These are phyloP conservation scores for Cyclotella baltica DNA, from an alignment of 108 stramenopile species.

Conservation along the genomic window DNA sequence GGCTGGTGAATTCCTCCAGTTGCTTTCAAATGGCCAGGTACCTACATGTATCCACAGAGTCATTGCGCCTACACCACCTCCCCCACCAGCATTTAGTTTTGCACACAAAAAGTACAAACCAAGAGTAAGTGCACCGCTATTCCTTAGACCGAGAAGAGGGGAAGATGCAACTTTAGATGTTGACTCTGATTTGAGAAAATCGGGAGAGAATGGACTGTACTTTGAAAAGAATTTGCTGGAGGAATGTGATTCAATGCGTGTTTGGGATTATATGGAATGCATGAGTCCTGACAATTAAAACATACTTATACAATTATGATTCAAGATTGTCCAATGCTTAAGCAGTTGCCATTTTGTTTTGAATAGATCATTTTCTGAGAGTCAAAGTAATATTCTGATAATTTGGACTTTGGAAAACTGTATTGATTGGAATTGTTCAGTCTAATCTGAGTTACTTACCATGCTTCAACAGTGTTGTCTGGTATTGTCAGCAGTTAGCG, in stretches of 20 bases:
- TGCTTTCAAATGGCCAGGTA: slow-evolving; percentile 42
- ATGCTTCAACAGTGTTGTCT: too few species aligned
- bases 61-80: slow-evolving; percentile 32
- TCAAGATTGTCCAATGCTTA: too few species aligned
- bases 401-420: too few species aligned
- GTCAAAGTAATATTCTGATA: too few species aligned
- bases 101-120: not conserved
- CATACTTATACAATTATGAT: too few species aligned
- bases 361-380: too few species aligned
- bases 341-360: too few species aligned
- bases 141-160: slow-evolving; percentile 44
- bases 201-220: slow-evolving; percentile 20
- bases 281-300: slow-evolving; percentile 34
- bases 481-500: too few species aligned
- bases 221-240: slow-evolving; percentile 38
- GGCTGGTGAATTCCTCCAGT: slow-evolving; percentile 53
- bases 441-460: too few species aligned
- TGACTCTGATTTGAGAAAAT: not conserved
- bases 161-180: slow-evolving; percentile 39
- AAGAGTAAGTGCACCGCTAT: slow-evolving; percentile 46
- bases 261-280: slow-evolving; percentile 44
- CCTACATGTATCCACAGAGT: slow-evolving; percentile 54
- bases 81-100: not conserved
- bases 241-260: slow-evolving; percentile 34
- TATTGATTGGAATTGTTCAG: too few species aligned